These are phyloP conservation scores for Biancaea sappan DNA, from an alignment of 306 rosid genomes.

Conservation along the genomic window DNA sequence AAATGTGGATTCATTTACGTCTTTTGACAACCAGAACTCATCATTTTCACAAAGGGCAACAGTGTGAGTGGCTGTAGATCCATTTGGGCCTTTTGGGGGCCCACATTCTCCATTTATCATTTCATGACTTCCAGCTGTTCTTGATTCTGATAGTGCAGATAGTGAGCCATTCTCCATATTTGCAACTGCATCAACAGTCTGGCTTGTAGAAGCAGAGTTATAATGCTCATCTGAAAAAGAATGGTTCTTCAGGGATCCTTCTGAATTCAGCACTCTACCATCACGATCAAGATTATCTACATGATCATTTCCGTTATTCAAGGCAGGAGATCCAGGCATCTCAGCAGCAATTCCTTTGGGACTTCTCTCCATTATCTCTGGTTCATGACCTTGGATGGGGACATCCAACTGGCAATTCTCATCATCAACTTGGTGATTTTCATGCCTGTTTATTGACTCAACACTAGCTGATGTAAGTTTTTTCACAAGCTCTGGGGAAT, in stretches of 20 bases:
- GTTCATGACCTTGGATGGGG: constrained; percentile 44
- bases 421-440: constrained; percentile 48
- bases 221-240: constrained; percentile 38
- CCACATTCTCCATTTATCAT: constrained; percentile 36
- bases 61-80: constrained; percentile 32
- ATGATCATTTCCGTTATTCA: constrained; percentile 49
- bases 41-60: constrained; percentile 24
- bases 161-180: constrained; percentile 46
- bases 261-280: constrained; percentile 38
- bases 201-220: constrained; percentile 34
- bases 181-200: constrained; percentile 31
- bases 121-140: constrained; percentile 27
- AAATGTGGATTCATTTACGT: constrained; percentile 37
- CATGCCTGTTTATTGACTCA: constrained; percentile 29
- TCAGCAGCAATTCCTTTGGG: constrained; percentile 44
- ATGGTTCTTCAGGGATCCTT: constrained; percentile 42
- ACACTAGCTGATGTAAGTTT: constrained; percentile 32
- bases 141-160: constrained; percentile 33
- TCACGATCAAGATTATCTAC: constrained; percentile 34
- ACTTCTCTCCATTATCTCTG: constrained; percentile 47
- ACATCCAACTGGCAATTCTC: constrained; percentile 43
- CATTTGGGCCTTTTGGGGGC: constrained; percentile 36
- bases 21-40: constrained; percentile 38
- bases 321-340: constrained; percentile 37
- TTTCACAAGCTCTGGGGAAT: constrained; percentile 41